These are phyloP conservation scores for Xylaria hypoxylon DNA, from an alignment of 2,329 filamentous ascomycete species.

Conservation along the genomic window DNA sequence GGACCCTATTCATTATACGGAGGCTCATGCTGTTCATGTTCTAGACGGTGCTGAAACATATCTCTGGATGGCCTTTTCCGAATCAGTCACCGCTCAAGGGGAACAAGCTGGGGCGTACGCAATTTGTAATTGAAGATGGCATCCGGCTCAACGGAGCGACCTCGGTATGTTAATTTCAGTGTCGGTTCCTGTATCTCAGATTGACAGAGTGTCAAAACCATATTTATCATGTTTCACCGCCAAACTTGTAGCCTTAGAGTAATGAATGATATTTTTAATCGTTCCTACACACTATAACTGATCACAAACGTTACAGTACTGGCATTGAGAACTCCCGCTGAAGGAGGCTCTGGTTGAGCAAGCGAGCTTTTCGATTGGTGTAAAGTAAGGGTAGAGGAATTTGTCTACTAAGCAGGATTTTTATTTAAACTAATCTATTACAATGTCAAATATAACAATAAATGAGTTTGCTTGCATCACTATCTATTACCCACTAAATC, in stretches of 20 bases:
- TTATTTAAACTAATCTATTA: too few relatives aligned
- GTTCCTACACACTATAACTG: neutral
- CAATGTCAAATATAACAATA: too few relatives aligned
- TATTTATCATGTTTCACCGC: neutral
- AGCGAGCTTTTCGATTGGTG: slow-evolving; percentile 42
- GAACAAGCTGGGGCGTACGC: slow-evolving; percentile 40
- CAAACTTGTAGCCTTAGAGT: too few relatives aligned
- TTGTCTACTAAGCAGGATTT: neutral
- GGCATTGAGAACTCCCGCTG: slow-evolving; percentile 30
- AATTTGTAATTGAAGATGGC: slow-evolving; percentile 44
- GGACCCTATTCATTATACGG: neutral
- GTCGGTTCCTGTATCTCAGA: neutral
- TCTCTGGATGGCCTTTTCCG: slow-evolving; percentile 45
- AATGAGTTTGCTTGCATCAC: too few relatives aligned
- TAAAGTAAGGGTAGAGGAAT: slow-evolving; percentile 25
- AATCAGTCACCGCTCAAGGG: slow-evolving; percentile 39
- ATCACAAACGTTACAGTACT: slow-evolving; percentile 12
- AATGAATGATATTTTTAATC: too few relatives aligned
- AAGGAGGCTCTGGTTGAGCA: slow-evolving; percentile 41
- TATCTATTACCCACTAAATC: too few relatives aligned
- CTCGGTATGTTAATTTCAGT: slow-evolving; percentile 14
- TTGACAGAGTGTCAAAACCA: too few relatives aligned
- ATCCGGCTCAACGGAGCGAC: slow-evolving; percentile 42
- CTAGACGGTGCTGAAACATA: slow-evolving; percentile 40
- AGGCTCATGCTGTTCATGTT: slow-evolving; percentile 5